These are phyloP conservation scores for Lichtheimia hyalospora DNA, from an alignment of 371 early-diverging fungal genomes.

Conservation along the genomic window DNA sequence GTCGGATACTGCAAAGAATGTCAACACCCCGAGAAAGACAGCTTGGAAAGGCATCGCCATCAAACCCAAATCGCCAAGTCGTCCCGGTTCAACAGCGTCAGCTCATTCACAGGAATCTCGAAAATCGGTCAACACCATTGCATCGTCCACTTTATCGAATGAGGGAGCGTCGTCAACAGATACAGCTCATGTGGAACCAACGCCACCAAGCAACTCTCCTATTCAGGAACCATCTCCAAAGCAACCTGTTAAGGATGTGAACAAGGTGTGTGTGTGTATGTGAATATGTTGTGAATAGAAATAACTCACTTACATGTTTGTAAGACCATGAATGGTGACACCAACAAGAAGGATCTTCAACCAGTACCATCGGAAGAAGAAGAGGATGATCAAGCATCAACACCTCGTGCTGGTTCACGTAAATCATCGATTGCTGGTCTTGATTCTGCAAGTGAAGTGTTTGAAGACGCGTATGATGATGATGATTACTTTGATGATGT, in stretches of 20 bases:
- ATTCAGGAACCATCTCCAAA: too few species aligned
- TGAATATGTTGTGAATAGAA: not conserved
- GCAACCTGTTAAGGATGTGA: not conserved
- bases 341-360: not conserved
- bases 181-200: too few species aligned
- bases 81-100: constrained; percentile 13
- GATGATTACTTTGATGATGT: constrained; percentile 7
- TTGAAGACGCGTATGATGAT: constrained; percentile 23
- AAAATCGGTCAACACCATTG: constrained; percentile 5
- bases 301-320: not conserved
- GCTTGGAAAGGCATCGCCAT: constrained; percentile 20
- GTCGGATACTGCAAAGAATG: not conserved
- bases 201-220: too few species aligned
- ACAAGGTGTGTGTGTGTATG: not conserved
- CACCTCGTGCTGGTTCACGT: constrained; percentile 18
- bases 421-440: constrained; percentile 18
- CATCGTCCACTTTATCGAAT: constrained; percentile 5
- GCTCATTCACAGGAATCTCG: constrained; percentile 17
- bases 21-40: constrained; percentile 9
- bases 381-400: constrained; percentile 12
- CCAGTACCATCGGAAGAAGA: not conserved
- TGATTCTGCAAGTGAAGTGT: constrained; percentile 23
- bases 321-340: not conserved
- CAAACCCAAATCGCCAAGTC: constrained; percentile 11
- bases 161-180: not conserved